A percentile compares a stretch with the other conserved stretches of the same genome.
These are phyloP conservation scores for Aspergillus egyptiacus DNA, from an alignment of 495 filamentous ascomycete species.

Conservation along the genomic window DNA sequence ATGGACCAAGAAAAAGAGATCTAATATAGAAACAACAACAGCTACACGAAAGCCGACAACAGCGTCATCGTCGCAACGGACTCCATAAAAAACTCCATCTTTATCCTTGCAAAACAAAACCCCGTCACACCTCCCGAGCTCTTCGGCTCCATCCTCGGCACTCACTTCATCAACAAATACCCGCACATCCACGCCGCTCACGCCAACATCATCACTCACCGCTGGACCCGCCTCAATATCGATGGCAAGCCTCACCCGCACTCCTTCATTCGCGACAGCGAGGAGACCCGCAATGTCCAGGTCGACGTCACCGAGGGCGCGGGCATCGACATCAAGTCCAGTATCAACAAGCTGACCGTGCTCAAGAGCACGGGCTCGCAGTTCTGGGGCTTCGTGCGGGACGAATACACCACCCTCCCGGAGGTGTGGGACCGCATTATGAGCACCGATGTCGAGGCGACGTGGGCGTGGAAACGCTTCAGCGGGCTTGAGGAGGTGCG, in stretches of 20 bases:
- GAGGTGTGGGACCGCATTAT: constrained; percentile 95
- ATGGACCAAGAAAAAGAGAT: constrained; percentile 1
- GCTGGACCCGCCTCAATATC: constrained; percentile 85
- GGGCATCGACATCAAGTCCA: constrained; percentile 67
- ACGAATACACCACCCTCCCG: constrained; percentile 84
- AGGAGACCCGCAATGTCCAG: constrained; percentile 64
- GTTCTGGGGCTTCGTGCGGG: constrained; percentile 88
- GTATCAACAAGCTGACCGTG: constrained; percentile 71
- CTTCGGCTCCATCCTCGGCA: constrained; percentile 74
- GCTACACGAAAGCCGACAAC: constrained; percentile 92
- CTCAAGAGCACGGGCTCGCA: constrained; percentile 96
- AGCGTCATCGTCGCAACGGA: constrained; percentile 93
- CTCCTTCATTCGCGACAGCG: constrained; percentile 85
- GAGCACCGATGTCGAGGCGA: constrained; percentile 81
- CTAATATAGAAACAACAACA: constrained; percentile 27
- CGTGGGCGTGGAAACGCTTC: constrained; percentile 79
- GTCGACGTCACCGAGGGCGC: constrained; percentile 47
- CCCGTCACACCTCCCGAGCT: constrained; percentile 91
- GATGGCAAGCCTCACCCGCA: constrained; percentile 94
- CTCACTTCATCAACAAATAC: constrained; percentile 86
- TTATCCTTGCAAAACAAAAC: constrained; percentile 88
- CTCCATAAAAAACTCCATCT: constrained; percentile 96
- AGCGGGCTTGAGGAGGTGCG: constrained; percentile 60
- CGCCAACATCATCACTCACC: constrained; percentile 73
- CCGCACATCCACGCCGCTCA: constrained; percentile 78